Conservation (phyloP, 2,329 filamentous ascomycete genomes). For the Colletotrichum liaoningense region DNA sequence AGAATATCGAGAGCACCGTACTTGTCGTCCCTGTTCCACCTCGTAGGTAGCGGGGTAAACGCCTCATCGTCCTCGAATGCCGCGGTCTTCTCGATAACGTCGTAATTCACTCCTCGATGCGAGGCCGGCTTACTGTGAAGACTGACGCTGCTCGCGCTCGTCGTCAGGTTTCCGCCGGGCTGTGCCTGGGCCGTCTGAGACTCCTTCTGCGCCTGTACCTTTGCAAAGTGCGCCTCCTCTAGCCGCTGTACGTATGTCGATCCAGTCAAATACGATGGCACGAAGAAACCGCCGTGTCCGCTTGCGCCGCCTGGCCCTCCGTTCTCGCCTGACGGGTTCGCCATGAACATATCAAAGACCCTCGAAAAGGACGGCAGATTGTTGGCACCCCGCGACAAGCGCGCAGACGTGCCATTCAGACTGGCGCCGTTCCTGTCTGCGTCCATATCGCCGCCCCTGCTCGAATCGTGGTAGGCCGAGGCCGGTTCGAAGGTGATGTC, state of each 20-base stretch:
- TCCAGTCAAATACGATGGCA: slow-evolving; percentile 83
- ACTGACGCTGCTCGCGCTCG: slow-evolving; percentile 60
- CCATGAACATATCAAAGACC: slow-evolving; percentile 63
- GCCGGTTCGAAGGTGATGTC: slow-evolving; percentile 49
- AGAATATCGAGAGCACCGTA: slow-evolving; percentile 78
- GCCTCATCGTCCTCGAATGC: slow-evolving; percentile 67
- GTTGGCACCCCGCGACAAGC: slow-evolving; percentile 32
- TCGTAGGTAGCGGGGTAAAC: slow-evolving; percentile 78
- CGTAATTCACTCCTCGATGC: slow-evolving; percentile 84
- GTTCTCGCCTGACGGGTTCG: slow-evolving; percentile 37
- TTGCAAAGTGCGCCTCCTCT: slow-evolving; percentile 75
- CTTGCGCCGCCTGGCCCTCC: slow-evolving; percentile 38
- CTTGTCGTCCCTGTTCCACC: slow-evolving; percentile 86
- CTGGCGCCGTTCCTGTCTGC: slow-evolving; percentile 43
- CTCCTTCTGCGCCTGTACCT: slow-evolving; percentile 62
- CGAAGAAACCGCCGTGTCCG: slow-evolving; percentile 71
- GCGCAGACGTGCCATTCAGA: slow-evolving; percentile 39
- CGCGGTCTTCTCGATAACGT: slow-evolving; percentile 82
- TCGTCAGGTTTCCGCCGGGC: slow-evolving; percentile 62
- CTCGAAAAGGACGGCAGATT: slow-evolving; percentile 61
- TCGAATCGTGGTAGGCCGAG: slow-evolving; percentile 38
- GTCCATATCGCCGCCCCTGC: slow-evolving; percentile 46
- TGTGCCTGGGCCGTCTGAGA: slow-evolving; percentile 55
- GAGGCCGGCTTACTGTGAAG: slow-evolving; percentile 67
- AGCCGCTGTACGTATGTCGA: slow-evolving; percentile 84